Evolutionary conservation across 1,139 yeast genomes (phyloP), one percentile per base, ranked within the genome.

Genomic region (Entelexis sorbosivorans): DNA sequence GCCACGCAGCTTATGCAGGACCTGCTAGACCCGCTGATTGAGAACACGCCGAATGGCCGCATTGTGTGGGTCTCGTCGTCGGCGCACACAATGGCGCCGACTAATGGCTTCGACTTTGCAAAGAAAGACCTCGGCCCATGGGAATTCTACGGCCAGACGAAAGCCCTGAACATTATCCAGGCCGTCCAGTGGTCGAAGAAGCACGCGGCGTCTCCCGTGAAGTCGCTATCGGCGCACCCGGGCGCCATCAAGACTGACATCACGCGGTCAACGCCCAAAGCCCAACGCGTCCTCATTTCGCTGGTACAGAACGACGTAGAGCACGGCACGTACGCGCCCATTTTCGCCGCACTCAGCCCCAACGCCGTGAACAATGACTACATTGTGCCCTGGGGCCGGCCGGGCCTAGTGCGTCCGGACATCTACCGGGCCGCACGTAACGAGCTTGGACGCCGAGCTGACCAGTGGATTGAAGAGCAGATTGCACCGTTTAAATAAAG

Each of bases 1-100:
- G 82, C 77, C 1, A 77, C 77, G 24, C 76, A 71, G 54, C 61
- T 77, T 48, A 61, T 78, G 20, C 75, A 76, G 58, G 69, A 71
- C 52, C 65, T 70, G 45, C 64, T 78, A 11, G 74, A 73, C 49
- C 75, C 76, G 14, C 52, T 70, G 6, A 60, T 78, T 39, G 58
- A 69, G 33, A 14, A 36, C 29, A 38, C 53, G 0, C 52, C 55
- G 4, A 44, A 61, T 1, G 60, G 59, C 40, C 54, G 81, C 58
- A 68, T 76, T 34, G 72, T 76, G 10, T 76, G 77, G 73, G 70
- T 75, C 2, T 60, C 75, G 11, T 75, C 79, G 0, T 53, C 64
- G 38, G 71, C 69, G 17, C 77, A 73, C 52, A 50, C 61, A 19
- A 33, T 54, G 2, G 66, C 74, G 2, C 64, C 51, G 68, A 69